Conservation (phyloP, 75 land plant genomes). For the Cryptomeria japonica region DNA sequence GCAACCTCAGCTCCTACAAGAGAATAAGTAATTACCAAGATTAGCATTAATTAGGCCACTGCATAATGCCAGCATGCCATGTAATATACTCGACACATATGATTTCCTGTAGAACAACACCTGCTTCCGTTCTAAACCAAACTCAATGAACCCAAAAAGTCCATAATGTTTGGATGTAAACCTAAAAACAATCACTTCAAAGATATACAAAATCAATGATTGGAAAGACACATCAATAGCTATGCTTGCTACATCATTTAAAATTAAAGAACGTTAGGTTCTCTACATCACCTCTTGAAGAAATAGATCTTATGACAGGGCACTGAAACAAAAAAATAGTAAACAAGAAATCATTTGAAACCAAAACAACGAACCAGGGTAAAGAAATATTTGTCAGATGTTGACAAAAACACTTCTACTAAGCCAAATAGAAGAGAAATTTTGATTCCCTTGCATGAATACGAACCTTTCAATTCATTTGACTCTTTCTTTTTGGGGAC, state of each 20-base stretch:
- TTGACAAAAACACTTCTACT: background rate
- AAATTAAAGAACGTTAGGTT: background rate
- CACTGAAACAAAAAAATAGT: background rate
- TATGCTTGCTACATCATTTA: background rate
- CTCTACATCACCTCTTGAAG: background rate
- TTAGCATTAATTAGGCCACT: background rate
- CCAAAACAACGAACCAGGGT: background rate
- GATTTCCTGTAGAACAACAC: background rate
- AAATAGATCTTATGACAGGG: background rate
- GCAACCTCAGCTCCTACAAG: constrained; percentile 73
- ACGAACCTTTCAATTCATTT: background rate
- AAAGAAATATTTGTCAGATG: background rate
- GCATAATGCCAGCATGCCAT: background rate
- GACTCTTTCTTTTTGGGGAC: background rate
- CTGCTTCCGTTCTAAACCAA: background rate
- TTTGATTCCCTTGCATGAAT: background rate
- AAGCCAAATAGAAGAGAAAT: background rate
- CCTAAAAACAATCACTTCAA: background rate
- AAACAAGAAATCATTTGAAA: background rate
- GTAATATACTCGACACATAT: background rate
- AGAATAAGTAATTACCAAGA: background rate
- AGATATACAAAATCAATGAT: background rate
- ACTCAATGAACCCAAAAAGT: background rate
- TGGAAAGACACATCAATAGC: background rate
- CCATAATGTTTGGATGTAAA: background rate